Evolutionary conservation across 257 asterid genomes (phyloP), one percentile per base, ranked within the genome.

Genomic region (Hygrophila difformis): DNA sequence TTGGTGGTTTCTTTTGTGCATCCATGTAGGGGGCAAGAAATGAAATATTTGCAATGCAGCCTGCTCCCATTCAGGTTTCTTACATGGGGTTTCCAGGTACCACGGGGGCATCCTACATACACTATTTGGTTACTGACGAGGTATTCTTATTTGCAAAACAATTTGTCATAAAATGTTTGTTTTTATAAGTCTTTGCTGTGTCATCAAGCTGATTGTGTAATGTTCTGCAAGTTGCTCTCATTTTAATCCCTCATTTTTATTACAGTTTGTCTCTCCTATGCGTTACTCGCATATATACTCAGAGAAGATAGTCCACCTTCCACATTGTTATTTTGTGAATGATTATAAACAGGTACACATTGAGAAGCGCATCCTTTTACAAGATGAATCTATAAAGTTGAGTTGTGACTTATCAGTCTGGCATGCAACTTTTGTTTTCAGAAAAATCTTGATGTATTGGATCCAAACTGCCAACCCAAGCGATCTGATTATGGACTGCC

Each of bases 81-180:
- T 91, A 91, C 52, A 91, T 91, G 99, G 99, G 99, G 47, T 91
- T 91, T 62, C 99, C 99, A 17, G 99, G 99, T 59, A 91, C 99
- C 47, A 91, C 97, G 0, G 99, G 99, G 66, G 99, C 99, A 8
- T 45, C 60, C 56, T 91, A 91, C 69, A 86, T 91, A 60, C 81
- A 91, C 39, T 91, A 91, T 69, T 72, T 91, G 76, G 97, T 91
- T 24, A 73, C 99, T 2, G 99, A 91, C 62, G 99, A 86, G 97
- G 99, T 86, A 55, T 28, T 19, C 0, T 24, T 45, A 5, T 23
- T 24, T 33, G 10, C 29, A 24, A 7, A 2, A 24, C 29, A 24
- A n/a, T n/a, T n/a, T n/a, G n/a, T n/a, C n/a, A n/a, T n/a, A n/a
- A n/a, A n/a, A n/a, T n/a, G n/a, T n/a, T n/a, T n/a, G n/a, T n/a